phyloP scores from a whole-genome alignment of 1,284 basidiomycete genomes.

The Ceratorhiza oryzae-sativae region DNA sequence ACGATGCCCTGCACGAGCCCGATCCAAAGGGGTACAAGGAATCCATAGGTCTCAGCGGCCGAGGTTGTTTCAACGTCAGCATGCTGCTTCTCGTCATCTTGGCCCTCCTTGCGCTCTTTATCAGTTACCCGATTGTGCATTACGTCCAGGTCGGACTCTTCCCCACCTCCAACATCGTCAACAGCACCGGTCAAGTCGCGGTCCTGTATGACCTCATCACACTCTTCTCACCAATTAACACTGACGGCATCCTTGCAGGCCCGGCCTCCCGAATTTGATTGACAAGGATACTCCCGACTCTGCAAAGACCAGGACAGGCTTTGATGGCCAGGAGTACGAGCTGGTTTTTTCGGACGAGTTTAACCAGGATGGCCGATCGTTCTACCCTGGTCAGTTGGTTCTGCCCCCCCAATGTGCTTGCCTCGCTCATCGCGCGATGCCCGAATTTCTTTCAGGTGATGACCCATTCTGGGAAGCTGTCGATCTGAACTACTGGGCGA shows the following conservation, averaged over 20 bases:
- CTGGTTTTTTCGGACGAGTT: slow-evolving; percentile 63
- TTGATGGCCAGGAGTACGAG: slow-evolving; percentile 52
- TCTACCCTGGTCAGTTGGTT: slow-evolving; percentile 54
- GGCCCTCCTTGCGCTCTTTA: slow-evolving; percentile 45
- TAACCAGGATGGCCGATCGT: slow-evolving; percentile 57
- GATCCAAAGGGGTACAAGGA: slow-evolving; percentile 42
- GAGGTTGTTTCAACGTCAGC: slow-evolving; percentile 46
- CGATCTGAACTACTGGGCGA: slow-evolving; percentile 58
- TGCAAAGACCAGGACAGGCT: slow-evolving; percentile 49
- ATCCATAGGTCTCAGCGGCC: slow-evolving; percentile 45
- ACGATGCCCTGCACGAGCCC: slow-evolving; percentile 45
- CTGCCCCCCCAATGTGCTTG: neutral
- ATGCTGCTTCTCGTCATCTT: slow-evolving; percentile 43
- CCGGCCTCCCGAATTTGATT: slow-evolving; percentile 48
- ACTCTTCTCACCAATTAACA: neutral
- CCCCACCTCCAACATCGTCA: slow-evolving; percentile 21
- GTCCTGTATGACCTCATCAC: slow-evolving; percentile 45
- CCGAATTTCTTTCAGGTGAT: slow-evolving; percentile 46
- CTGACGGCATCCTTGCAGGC: slow-evolving; percentile 43
- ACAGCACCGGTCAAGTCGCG: slow-evolving; percentile 51
- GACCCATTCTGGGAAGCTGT: slow-evolving; percentile 63
- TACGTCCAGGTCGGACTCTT: slow-evolving; percentile 13
- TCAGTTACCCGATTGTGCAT: slow-evolving; percentile 42
- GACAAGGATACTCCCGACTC: slow-evolving; percentile 54
- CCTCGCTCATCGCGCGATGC: slow-evolving; percentile 14